These are phyloP conservation scores for Aphanoascus verrucosus DNA, from an alignment of 2,329 filamentous ascomycete species.

Conservation along the genomic window DNA sequence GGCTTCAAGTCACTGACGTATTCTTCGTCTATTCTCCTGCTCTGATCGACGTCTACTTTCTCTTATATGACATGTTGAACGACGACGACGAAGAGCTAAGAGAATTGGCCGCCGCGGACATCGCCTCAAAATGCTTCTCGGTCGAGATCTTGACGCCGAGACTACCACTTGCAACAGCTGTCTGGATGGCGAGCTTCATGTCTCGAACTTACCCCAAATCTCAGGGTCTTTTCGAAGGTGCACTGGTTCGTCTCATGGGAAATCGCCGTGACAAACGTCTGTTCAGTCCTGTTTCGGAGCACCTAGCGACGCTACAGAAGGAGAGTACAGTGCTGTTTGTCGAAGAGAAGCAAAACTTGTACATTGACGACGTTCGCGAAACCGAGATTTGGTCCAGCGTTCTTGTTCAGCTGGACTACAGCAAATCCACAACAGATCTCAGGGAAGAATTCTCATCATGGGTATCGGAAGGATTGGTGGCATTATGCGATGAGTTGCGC, in stretches of 20 bases:
- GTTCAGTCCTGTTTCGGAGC: constrained; percentile 21
- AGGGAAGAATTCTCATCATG: constrained; percentile 22
- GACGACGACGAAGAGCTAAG: constrained; percentile 91
- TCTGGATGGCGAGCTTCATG: constrained; percentile 31
- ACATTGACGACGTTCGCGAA: constrained; percentile 70
- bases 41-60: constrained; percentile 49
- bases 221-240: constrained; percentile 25
- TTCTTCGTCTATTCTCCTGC: constrained; percentile 19
- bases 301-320: constrained; percentile 27
- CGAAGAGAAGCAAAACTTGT: constrained; percentile 90
- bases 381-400: constrained; percentile 54
- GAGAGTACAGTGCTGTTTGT: constrained; percentile 55
- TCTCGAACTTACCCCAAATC: constrained; percentile 26
- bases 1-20: constrained; percentile 33
- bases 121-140: constrained; percentile 30
- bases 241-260: constrained; percentile 32
- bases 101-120: constrained; percentile 46
- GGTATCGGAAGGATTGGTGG: constrained; percentile 26
- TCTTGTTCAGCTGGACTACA: constrained; percentile 31
- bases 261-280: constrained; percentile 22
- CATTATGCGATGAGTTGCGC: constrained; percentile 22
- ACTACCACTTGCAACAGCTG: constrained; percentile 41
- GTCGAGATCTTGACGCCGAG: constrained; percentile 7
- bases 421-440: constrained; percentile 13
- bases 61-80: constrained; percentile 65